These are phyloP conservation scores for Malus hybrid DNA, from an alignment of 331 rosid species.

Conservation along the genomic window DNA sequence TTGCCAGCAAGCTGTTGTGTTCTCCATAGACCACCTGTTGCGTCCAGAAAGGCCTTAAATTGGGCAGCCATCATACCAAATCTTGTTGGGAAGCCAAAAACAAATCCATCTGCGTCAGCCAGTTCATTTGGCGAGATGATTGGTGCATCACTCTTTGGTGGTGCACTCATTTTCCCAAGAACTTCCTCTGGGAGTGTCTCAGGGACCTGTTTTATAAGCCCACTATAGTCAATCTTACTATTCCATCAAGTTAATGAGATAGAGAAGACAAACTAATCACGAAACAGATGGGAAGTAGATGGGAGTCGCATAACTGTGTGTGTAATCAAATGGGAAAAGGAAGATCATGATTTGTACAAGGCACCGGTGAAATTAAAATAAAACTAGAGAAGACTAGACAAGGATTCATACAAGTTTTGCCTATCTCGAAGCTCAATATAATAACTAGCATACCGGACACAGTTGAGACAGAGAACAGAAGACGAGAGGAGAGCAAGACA, in stretches of 20 bases:
- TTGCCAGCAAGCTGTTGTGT: slow-evolving; percentile 89
- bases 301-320: not conserved
- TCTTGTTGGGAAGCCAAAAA: slow-evolving; percentile 97
- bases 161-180: slow-evolving; percentile 94
- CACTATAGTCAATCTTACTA: slow-evolving; percentile 7
- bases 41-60: slow-evolving; percentile 84
- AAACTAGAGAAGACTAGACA: not conserved
- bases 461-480: not conserved
- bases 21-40: slow-evolving; percentile 94
- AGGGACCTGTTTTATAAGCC: slow-evolving; percentile 57
- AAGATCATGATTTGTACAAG: not conserved
- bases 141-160: slow-evolving; percentile 75
- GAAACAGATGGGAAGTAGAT: not conserved
- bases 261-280: not conserved
- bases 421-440: not conserved
- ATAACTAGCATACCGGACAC: not conserved
- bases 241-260: not conserved
- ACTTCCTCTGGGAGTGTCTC: slow-evolving; percentile 75
- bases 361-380: not conserved
- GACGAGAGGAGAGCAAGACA: not conserved
- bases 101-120: slow-evolving; percentile 77
- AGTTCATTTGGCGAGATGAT: slow-evolving; percentile 74
- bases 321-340: not conserved
- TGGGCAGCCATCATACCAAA: slow-evolving; percentile 99
- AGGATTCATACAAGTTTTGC: not conserved